Base-by-base conservation (phyloP, 768 basidiomycete species). In the Macrocybe gigantea region DNA sequence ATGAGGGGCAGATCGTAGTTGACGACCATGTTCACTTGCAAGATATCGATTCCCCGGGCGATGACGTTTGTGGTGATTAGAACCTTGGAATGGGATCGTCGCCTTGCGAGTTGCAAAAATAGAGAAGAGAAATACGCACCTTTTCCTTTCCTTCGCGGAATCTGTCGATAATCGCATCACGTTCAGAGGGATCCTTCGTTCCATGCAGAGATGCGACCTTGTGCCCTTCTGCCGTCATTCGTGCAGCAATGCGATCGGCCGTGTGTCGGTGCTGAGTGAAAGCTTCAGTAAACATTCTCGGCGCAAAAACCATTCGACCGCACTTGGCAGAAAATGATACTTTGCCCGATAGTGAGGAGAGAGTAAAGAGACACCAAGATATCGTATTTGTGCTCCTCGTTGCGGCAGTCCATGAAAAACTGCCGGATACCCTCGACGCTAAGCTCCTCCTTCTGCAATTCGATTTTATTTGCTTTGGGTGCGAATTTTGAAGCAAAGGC, bases 21-120 rank as follows among this genome's bases (percentile, higher is more conserved):
- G 65, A 99, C 93, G n/a, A 98, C 95, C 93, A 99, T 93, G 74
- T 97, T 99, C 58, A 99, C 96, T 71, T 97, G 95, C 47, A 93
- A 75, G 60, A 99, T 96, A 59, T 99, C 96, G 70, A 99, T 98
- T 38, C 96, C 96, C 12, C 96, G 84, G 1, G 96, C 94, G 53
- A 98, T 88, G 60, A 99, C 96, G 66, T 99, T 99, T 35, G 96
- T 99, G 45, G 96, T 98, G 63, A 99, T 99, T 55, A 99, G 71
- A 43, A 80, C 78, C 75, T 77, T 29, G 10, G 36, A 12, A 30
- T 30, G n/a, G 8, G 34, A 12, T 31, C 34, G 8, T n/a, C 35
- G 13, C 22, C 22, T 22, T 4, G 22, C 22, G 22, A 22, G 22
- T 22, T 22, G 22, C 22, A 22, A 22, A 22, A 22, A 1, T 2